These are phyloP conservation scores for Bisporella sp. DNA, from an alignment of 2,329 filamentous ascomycete species.

Conservation along the genomic window DNA sequence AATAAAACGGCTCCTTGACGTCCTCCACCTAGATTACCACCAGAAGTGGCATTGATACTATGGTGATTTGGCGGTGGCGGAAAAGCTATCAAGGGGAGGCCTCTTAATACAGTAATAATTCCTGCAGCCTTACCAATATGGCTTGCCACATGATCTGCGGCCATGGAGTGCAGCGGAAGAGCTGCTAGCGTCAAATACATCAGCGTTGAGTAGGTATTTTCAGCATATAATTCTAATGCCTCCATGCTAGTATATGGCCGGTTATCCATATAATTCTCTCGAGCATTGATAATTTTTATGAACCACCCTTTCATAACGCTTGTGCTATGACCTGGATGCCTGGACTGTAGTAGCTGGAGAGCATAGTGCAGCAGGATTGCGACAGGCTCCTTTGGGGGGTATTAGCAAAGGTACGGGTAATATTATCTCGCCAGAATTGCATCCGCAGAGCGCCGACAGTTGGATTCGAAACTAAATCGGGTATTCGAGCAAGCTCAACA, in stretches of 20 bases:
- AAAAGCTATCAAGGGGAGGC: constrained; percentile 81
- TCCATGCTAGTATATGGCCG: constrained; percentile 69
- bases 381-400: constrained; percentile 85
- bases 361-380: constrained; percentile 75
- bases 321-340: constrained; percentile 31
- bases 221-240: constrained; percentile 78
- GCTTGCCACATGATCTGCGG: constrained; percentile 86
- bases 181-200: constrained; percentile 81
- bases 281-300: constrained; percentile 68
- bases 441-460: constrained; percentile 82
- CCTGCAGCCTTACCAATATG: constrained; percentile 93
- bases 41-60: constrained; percentile 37
- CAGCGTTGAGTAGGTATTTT: constrained; percentile 90
- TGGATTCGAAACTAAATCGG: constrained; percentile 83
- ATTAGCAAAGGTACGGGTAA: constrained; percentile 71
- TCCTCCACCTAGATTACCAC: constrained; percentile 30
- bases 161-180: constrained; percentile 71
- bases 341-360: constrained; percentile 51
- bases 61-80: constrained; percentile 54
- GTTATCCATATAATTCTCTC: constrained; percentile 79
- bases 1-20: constrained; percentile 65
- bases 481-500: constrained; percentile 81
- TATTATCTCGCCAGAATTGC: constrained; percentile 88
- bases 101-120: constrained; percentile 79
- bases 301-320: constrained; percentile 62